Conservation (phyloP, 495 filamentous ascomycete genomes). For the Chaetomidium leptoderma region DNA sequence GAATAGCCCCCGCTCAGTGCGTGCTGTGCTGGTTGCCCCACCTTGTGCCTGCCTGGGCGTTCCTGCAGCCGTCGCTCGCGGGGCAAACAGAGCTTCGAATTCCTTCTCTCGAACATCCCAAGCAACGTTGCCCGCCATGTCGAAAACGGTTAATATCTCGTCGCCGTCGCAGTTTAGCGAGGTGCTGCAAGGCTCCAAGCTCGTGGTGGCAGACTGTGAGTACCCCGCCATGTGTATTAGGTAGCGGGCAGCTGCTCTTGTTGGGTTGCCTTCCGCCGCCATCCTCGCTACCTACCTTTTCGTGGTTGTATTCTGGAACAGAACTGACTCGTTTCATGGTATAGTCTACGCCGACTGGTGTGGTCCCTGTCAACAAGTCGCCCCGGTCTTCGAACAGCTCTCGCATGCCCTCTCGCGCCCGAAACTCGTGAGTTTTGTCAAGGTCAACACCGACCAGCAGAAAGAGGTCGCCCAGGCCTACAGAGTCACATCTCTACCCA, state of each 20-base stretch:
- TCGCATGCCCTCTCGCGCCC: constrained; percentile 66
- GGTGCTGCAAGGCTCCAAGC: constrained; percentile 59
- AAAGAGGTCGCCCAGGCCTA: constrained; percentile 68
- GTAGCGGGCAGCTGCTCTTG: too few relatives aligned
- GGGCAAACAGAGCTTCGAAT: constrained; percentile 12
- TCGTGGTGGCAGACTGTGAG: constrained; percentile 87
- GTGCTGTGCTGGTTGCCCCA: background rate
- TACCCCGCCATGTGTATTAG: constrained; percentile 17
- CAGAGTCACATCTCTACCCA: constrained; percentile 69
- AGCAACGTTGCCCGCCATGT: constrained; percentile 42
- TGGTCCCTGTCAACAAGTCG: constrained; percentile 76
- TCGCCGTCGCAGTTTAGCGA: constrained; percentile 67
- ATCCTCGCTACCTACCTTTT: background rate
- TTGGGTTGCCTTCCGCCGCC: constrained; percentile 18
- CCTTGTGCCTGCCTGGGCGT: background rate
- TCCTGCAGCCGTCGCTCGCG: constrained; percentile 11
- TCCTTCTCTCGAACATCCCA: background rate
- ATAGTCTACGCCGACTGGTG: constrained; percentile 88
- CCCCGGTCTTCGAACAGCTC: constrained; percentile 78
- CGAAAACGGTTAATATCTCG: constrained; percentile 62
- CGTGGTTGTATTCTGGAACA: background rate
- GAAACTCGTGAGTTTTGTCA: constrained; percentile 74
- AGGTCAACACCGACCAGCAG: constrained; percentile 78
- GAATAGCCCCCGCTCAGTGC: background rate
- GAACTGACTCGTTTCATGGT: constrained; percentile 18